These are phyloP conservation scores for Daedaleopsis nitida DNA, from an alignment of 768 basidiomycete species.

Conservation along the genomic window DNA sequence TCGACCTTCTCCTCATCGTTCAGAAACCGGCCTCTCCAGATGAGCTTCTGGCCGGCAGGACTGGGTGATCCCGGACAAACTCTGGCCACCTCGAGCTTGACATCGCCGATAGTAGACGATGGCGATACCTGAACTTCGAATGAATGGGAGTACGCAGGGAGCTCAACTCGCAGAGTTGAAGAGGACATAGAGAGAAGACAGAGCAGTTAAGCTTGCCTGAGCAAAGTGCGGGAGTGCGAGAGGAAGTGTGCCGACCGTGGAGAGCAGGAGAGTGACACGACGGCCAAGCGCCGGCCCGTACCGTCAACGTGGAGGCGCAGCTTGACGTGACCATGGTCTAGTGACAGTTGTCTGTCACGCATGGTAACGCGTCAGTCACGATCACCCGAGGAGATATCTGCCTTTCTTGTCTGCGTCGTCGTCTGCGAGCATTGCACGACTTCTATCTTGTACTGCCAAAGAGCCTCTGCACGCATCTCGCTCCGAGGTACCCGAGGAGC, in stretches of 20 bases:
- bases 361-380: neutral
- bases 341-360: neutral
- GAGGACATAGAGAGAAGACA: neutral
- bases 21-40: slow-evolving; percentile 73
- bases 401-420: neutral
- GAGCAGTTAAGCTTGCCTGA: neutral
- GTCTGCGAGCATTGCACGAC: neutral
- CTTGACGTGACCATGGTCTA: neutral
- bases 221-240: neutral
- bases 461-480: neutral
- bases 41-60: slow-evolving; percentile 72
- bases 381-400: neutral
- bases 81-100: slow-evolving; percentile 66
- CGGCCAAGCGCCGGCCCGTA: neutral
- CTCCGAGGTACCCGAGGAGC: neutral
- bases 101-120: slow-evolving; percentile 54
- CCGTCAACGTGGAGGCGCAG: neutral
- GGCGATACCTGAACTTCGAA: slow-evolving; percentile 55
- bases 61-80: slow-evolving; percentile 65
- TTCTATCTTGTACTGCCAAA: neutral
- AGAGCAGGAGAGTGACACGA: neutral
- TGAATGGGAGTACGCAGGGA: slow-evolving; percentile 74
- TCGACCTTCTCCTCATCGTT: slow-evolving; percentile 64
- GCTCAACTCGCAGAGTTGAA: slow-evolving; percentile 57
- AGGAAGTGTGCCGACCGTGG: neutral